Evolutionary conservation across 805 yeast species (phyloP), one percentile per base, ranked within the genome.

Genomic region (Kockiozyma suomiensis): DNA sequence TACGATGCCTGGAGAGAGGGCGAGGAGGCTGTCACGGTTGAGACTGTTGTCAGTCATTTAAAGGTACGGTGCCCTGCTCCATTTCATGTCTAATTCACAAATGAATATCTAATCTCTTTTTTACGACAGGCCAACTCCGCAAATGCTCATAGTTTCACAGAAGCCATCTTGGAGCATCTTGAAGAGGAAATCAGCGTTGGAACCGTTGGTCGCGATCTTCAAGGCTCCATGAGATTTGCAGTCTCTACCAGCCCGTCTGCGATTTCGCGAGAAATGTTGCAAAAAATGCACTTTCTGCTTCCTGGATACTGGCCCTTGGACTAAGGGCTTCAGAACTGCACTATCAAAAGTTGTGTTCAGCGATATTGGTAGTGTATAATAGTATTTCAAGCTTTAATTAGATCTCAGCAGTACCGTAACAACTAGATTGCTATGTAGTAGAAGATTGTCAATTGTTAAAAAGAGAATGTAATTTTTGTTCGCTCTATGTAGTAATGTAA

Each of bases 1-100:
- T 94, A 94, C 76, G 99, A 94, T 73, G 96, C 99, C 25, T 94
- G 99, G 99, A 88, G 91, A 72, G 96, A 87, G 70, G 84, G 83
- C 55, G 98, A 86, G 72, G 97, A 93, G 71, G 93, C 98, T 1
- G 99, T 94, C 50, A 92, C 98, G 7, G 98, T 94, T n/a, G 97
- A 92, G 76, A 88, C 96, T 3, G 97, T 94, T 43, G 91, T 94
- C 52, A 90, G 96, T 56, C 89, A 94, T 74, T 81, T 93, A 72
- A 83, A 62, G 61, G 64, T 60, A 35, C 2, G 55, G 12, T 3
- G 13, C 12, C 12, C n/a, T 23, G 41, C 33, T 52, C 17, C n/a
- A 15, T 28, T 21, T 8, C 52, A 42, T 21, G 33, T 46, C 32
- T 30, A n/a, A n/a, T 13, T 6, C 4, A 35, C 2, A 17, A 8